Base-by-base conservation (phyloP, 306 rosid genomes). In the Malus asiatica region DNA sequence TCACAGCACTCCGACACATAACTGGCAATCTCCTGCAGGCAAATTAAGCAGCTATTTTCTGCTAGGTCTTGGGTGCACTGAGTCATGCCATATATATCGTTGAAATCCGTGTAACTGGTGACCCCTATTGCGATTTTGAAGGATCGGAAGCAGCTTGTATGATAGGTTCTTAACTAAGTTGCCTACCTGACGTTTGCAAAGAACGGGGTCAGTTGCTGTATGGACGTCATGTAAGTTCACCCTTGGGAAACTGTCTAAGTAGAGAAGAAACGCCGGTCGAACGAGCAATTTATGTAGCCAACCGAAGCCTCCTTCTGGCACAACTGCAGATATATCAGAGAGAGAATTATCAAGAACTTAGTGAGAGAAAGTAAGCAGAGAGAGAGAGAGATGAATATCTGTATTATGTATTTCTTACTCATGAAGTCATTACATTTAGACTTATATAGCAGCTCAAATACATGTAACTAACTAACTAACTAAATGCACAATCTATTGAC, bases 231-330 rank as follows among this genome's bases (percentile, higher is more conserved):
- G 0, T 3, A 61, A 15, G 2, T 3, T 0, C 4, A n/a, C 0
- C 1, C 5, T 52, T 29, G 9, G n/a, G 70, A 0, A 11, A 38
- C 48, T 68, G 68, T 74, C 4, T 7, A 48, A 16, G 38, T 63
- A 14, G 69, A 59, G 63, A 80, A 83, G 74, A 79, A 66, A 58
- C 62, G 67, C 40, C 11, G 4, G 72, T 65, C 38, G 2, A 79
- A 64, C 8, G 51, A 29, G 38, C 83, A 83, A 59, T 71, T 45
- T 2, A 2, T 18, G 40, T 57, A n/a, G 46, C 68, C 9, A 45
- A 83, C 35, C 29, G 73, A 66, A 79, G 76, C 86, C 52, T 76
- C 79, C 69, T 79, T 79, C 78, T 59, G 73, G 72, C 87, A 69
- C 12, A n/a, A 27, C 22, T 45, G 14, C 75, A n/a, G n/a, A n/a